Base-by-base conservation (phyloP, 768 basidiomycete genomes). In the Lyophyllum shimeji region DNA sequence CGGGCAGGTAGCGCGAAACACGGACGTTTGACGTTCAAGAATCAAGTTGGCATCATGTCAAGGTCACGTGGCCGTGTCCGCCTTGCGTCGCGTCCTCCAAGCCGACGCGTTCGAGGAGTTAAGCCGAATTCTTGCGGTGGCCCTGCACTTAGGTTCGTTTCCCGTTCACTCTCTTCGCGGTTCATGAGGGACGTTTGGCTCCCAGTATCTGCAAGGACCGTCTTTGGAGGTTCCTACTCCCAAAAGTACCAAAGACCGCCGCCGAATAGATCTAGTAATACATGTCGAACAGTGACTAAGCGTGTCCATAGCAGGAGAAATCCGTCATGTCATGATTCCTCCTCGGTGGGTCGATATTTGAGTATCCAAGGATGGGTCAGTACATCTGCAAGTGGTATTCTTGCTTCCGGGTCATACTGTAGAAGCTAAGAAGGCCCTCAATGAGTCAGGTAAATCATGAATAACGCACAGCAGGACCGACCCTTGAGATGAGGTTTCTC, bases 341-440 rank as follows among this genome's bases (percentile, higher is more conserved):
- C 34, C 27, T 33, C 74, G 62, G 82, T 84, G 1, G 83, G 79
- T 39, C 85, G 76, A 57, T 88, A 78, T 62, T 79, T 87, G 18
- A 86, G 72, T 45, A 98, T 88, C 93, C 95, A 98, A 9, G 93
- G 93, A 66, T 96, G 95, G 5, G 75, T 77, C n/a, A 86, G 74
- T 18, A 94, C 95, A 15, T 94, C 87, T 0, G 72, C 69, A 20
- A 97, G 78, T 0, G 93, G 76, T 15, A 98, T 60, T 5, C 95
- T 84, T 55, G 87, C 80, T 60, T 86, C 80, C 0, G 94, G 90
- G n/a, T 91, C 86, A 57, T 90, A 85, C 68, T 84, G 86, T 8
- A 98, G 80, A 15, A 98, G 83, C 96, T 98, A 24, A n/a, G 3
- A 47, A 27, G 7, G 2, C 23, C 11, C 34, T 3, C 7, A 37